Evolutionary conservation across 2,329 filamentous ascomycete species (phyloP), one percentile per base, ranked within the genome.

Genomic region (Biscogniauxia sp.): DNA sequence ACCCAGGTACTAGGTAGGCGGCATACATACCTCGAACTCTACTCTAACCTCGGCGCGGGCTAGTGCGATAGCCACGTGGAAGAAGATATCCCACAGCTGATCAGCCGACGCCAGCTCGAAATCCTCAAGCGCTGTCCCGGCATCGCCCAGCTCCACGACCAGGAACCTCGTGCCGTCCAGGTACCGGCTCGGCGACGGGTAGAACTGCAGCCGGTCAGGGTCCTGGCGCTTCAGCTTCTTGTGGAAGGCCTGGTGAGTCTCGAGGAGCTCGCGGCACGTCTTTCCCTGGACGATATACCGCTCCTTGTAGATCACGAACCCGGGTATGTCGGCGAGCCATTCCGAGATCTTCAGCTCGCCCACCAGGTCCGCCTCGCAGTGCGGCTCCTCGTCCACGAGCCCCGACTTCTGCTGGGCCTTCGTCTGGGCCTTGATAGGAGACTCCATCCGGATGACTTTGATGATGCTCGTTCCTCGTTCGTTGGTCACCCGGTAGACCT

Each of bases 221-320:
- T 87, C 84, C 67, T 80, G 79, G 19, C 80, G 76, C 75, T 83
- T 86, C 69, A 80, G 73, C 60, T 78, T 79, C 61, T 79, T 79
- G 49, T 86, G 83, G 57, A 86, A 87, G 2, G 72, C 69, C 66
- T 86, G 84, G 63, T 87, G 85, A n/a, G 86, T 87, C 64, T 85
- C 80, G 1, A 86, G 75, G 26, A 88, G 73, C 17, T 78, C 77
- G 55, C 76, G 78, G 3, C 84, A 80, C 0, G 84, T 78, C 62
- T 81, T 82, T 0, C 86, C 86, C 66, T 80, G 76, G 1, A 88
- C 82, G 28, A 88, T 74, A 60, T 88, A 87, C 7, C 83, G 78
- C 69, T 87, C 85, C 72, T 88, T 89, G 76, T 88, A 88, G 19
- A 86, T 79, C 32, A 88, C 85, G 62, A 88, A 89, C 0, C 86